A percentile compares a stretch with the other conserved stretches of the same genome.
phyloP scores from a whole-genome alignment of 2,329 filamentous ascomycete genomes.

The Verticillium isaacii region DNA sequence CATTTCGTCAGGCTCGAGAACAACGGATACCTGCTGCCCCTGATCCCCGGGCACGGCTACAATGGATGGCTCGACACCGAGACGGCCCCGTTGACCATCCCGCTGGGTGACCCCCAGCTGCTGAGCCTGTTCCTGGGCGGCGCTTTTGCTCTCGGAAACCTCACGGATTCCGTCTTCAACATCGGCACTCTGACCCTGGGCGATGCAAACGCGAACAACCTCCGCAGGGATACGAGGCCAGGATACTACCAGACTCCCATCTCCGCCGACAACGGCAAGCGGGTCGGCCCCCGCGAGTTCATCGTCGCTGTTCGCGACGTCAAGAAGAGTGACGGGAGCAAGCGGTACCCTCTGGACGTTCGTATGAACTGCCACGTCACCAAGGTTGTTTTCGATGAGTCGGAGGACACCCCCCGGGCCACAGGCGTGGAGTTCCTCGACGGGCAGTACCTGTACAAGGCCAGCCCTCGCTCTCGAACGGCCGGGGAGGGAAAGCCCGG shows the following conservation, averaged over 20 bases:
- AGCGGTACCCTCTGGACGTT: slow-evolving; percentile 52
- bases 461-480: slow-evolving; percentile 29
- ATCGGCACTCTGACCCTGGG: slow-evolving; percentile 33
- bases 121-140: slow-evolving; percentile 45
- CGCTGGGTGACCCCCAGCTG: slow-evolving; percentile 48
- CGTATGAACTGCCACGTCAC: slow-evolving; percentile 41
- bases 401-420: slow-evolving; percentile 31
- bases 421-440: slow-evolving; percentile 44
- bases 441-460: slow-evolving; percentile 39
- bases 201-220: slow-evolving; percentile 45
- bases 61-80: slow-evolving; percentile 52
- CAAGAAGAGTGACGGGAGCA: slow-evolving; percentile 40
- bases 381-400: slow-evolving; percentile 37
- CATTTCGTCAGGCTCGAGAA: slow-evolving; percentile 51
- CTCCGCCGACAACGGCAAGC: slow-evolving; percentile 40
- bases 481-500: slow-evolving; percentile 13
- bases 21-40: slow-evolving; percentile 42
- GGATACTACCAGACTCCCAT: slow-evolving; percentile 56
- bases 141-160: slow-evolving; percentile 43
- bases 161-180: slow-evolving; percentile 18
- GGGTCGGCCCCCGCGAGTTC: slow-evolving; percentile 52
- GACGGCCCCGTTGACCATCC: slow-evolving; percentile 43
- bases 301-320: slow-evolving; percentile 44
- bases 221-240: slow-evolving; percentile 36
- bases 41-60: slow-evolving; percentile 40